phyloP scores from a whole-genome alignment of 2,329 filamentous ascomycete species.

The Xylariaceae sp. region DNA sequence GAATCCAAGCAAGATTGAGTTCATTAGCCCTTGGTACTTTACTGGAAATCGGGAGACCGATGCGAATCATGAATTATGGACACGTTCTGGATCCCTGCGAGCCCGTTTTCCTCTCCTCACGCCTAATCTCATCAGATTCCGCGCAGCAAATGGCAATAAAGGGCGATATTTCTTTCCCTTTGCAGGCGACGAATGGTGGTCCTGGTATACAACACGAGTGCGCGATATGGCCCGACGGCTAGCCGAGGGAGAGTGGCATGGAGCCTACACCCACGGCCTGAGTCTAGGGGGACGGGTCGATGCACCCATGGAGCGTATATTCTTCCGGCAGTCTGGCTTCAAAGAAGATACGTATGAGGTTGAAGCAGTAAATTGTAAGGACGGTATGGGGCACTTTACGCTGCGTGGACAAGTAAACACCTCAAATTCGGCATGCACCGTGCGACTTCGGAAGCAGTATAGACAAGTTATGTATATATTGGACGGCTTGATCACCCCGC shows the following conservation, averaged over 20 bases:
- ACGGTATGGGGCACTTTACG: slow-evolving; percentile 7
- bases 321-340: slow-evolving; percentile 11
- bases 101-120: slow-evolving; percentile 21
- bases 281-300: not conserved
- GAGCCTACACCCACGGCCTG: slow-evolving; percentile 10
- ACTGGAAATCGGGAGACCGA: not conserved
- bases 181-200: slow-evolving; percentile 24
- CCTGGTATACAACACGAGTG: slow-evolving; percentile 26
- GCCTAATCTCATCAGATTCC: slow-evolving; percentile 3
- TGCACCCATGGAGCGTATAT: slow-evolving; percentile 9
- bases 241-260: slow-evolving; percentile 25
- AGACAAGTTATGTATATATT: not conserved
- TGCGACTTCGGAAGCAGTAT: slow-evolving; percentile 14
- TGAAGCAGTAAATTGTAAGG: slow-evolving; percentile 11
- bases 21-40: slow-evolving; percentile 19
- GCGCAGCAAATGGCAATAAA: not conserved
- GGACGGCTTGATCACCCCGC: slow-evolving; percentile 18
- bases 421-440: slow-evolving; percentile 5
- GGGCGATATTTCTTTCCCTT: slow-evolving; percentile 25
- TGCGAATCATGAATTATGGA: not conserved
- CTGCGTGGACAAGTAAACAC: slow-evolving; percentile 14
- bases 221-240: slow-evolving; percentile 15
- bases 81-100: slow-evolving; percentile 1
- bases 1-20: slow-evolving; percentile 18
- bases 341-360: slow-evolving; percentile 15